Conservation (phyloP, 257 asterid species). For the Nicotiana tabacum region DNA sequence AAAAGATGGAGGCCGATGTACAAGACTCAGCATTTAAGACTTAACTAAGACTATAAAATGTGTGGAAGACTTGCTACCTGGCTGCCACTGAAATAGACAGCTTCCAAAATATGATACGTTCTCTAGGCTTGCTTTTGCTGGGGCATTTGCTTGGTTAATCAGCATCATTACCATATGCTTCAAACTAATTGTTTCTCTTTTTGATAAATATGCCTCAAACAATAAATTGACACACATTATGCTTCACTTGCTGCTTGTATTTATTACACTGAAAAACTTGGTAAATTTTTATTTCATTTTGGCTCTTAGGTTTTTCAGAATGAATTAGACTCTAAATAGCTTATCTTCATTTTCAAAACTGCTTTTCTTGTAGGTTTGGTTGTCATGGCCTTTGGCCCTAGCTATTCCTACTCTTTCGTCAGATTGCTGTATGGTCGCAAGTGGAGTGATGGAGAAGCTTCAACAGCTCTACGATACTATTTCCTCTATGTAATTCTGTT, state of each 20-base stretch:
- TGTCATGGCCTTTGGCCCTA: conserved; percentile 88
- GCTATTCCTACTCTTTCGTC: conserved; percentile 91
- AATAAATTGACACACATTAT: neutral
- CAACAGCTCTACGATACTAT: conserved; percentile 72
- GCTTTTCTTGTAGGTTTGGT: conserved; percentile 50
- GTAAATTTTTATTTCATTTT: neutral
- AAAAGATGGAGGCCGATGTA: neutral
- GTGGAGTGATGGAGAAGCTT: conserved; percentile 99
- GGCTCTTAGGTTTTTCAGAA: neutral
- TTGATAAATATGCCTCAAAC: neutral
- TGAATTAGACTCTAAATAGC: neutral
- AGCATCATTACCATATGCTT: neutral
- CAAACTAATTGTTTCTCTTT: neutral
- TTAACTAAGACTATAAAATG: neutral
- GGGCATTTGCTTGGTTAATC: neutral
- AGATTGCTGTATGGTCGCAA: conserved; percentile 80
- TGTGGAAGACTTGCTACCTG: neutral
- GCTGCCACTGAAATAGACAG: neutral
- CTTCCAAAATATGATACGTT: neutral
- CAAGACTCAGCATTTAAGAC: neutral
- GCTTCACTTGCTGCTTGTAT: neutral
- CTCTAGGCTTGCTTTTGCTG: neutral
- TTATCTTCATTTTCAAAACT: neutral
- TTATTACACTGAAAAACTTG: neutral
- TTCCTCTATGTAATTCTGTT: conserved; percentile 73